Evolutionary conservation across 148 eudicot genomes (phyloP), one percentile per base, ranked within the genome.

Genomic region (Fallopia convolvulus): DNA sequence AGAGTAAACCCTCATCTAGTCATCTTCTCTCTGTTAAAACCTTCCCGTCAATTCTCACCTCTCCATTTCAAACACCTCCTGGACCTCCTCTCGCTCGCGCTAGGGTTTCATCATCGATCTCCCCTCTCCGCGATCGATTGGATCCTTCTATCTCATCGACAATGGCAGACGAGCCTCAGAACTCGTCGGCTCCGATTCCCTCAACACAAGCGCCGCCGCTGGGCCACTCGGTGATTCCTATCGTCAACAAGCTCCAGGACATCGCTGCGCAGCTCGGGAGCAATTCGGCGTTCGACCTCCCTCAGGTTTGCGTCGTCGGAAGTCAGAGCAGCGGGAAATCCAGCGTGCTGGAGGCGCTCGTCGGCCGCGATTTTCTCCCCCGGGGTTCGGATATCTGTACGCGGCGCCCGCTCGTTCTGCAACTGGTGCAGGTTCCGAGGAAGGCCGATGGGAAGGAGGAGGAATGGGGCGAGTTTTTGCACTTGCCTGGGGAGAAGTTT

Each of bases 241-340:
- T 85, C 40, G 85, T 84, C 50, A 89, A 87, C 78, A 87, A 87
- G 80, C 86, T 89, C 6, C 92, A 89, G 72, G 92, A 87, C 82
- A 87, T 87, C 33, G 79, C 83, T 46, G 83, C 90, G 11, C 87
- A 80, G 68, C 80, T 89, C 32, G 88, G 85, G 5, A 80, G 83
- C 73, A 42, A 55, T 9, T 60, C 86, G 30, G 77, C 84, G 13
- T 81, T 89, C 55, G 84, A 83, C 14, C 85, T 87, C n/a, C 91
- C 91, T 12, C 91, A 90, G 78, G 93, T 88, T 15, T 85, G 86
- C 26, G 89, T 88, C 13, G 89, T 90, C 11, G 93, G 93, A 0
- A 88, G 91, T 68, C 93, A 88, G 79, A 88, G 91, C 74, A 83
- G 89, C 72, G 93, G 93, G 49, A 90, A 90, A 74, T 86, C 91